Evolutionary conservation across 1,284 basidiomycete species (phyloP), one percentile per base, ranked within the genome.

Genomic region (Veloboletus limbatus): DNA sequence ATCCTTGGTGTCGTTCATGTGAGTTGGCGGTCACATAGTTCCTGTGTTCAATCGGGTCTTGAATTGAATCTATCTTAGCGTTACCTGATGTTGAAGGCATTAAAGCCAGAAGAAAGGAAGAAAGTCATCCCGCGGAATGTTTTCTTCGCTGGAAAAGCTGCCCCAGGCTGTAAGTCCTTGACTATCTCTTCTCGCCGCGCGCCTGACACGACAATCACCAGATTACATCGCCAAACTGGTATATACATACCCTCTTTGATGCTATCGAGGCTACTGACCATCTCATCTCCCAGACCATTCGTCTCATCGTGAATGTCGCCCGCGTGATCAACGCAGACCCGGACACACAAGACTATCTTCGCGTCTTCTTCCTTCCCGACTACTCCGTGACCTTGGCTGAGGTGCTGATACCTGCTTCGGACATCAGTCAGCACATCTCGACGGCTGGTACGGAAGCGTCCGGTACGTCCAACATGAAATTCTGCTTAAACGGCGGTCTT

Each of bases 381-480:
- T 94, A 95, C 69, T 87, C 85, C 7, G 87, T 95, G 36, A 92
- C 91, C 13, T 73, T 94, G 43, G 92, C 92, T 3, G 93, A 97
- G 66, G 74, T 96, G 32, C 75, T 97, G 57, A 92, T 95, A 53
- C 94, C 93, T 14, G 89, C 94, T 6, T 87, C 87, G 16, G 92
- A 96, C 63, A 88, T 96, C 69, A 86, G 82, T 52, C 89, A 95
- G 62, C 94, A 96, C 67, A 96, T 97, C 67, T 92, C 87, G 26
- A 96, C 93, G 8, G 93, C 92, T 2, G 93, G 94, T 40, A 96
- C 93, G 1, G 93, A 96, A 63, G 85, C 85, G n/a, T 85, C 82
- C 2, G 86, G 86, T 25, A 90, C 88, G 17, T 88, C 88, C 28
- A 95, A 96, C 76, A 96, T 96, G 92, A 96, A 97, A 73, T 88